A percentile compares a stretch with the other conserved stretches of the same genome.
Conservation (phyloP, 768 basidiomycete species). For the Mycena galericulata region DNA sequence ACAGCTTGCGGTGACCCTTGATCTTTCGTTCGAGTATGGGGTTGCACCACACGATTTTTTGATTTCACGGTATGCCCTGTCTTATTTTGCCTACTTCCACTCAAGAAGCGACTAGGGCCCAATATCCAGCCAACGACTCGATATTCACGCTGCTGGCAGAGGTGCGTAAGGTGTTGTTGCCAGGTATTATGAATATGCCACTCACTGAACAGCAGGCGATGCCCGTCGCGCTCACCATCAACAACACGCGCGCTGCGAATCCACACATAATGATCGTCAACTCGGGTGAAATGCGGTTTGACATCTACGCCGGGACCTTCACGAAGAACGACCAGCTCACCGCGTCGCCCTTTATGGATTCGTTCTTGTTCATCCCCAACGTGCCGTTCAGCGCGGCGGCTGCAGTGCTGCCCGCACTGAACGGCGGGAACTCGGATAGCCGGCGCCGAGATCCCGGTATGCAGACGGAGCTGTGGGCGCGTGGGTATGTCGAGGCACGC, state of each 20-base stretch:
- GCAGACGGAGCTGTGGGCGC: constrained; percentile 55
- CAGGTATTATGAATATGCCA: background rate
- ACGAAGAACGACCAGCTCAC: constrained; percentile 87
- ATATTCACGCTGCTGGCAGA: constrained; percentile 60
- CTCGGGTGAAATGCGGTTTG: constrained; percentile 74
- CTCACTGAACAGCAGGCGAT: constrained; percentile 55
- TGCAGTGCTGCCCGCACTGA: constrained; percentile 53
- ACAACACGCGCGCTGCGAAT: constrained; percentile 70
- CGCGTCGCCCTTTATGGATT: constrained; percentile 74
- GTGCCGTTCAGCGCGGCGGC: background rate
- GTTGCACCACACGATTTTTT: constrained; percentile 83
- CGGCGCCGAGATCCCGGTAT: constrained; percentile 47
- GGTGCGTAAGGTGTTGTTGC: no score
- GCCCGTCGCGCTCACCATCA: constrained; percentile 67
- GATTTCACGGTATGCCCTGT: constrained; percentile 67
- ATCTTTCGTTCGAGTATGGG: constrained; percentile 75
- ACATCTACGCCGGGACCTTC: constrained; percentile 76
- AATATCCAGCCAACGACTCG: constrained; percentile 71
- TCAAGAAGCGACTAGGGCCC: constrained; percentile 54
- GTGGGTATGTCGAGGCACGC: constrained; percentile 62
- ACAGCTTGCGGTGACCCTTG: constrained; percentile 65
- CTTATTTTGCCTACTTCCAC: background rate
- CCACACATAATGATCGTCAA: constrained; percentile 76
- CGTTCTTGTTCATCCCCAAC: constrained; percentile 51
- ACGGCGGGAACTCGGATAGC: constrained; percentile 56